Base-by-base conservation (phyloP, 2,329 filamentous ascomycete species). In the Cladophialophora chaetospira region DNA sequence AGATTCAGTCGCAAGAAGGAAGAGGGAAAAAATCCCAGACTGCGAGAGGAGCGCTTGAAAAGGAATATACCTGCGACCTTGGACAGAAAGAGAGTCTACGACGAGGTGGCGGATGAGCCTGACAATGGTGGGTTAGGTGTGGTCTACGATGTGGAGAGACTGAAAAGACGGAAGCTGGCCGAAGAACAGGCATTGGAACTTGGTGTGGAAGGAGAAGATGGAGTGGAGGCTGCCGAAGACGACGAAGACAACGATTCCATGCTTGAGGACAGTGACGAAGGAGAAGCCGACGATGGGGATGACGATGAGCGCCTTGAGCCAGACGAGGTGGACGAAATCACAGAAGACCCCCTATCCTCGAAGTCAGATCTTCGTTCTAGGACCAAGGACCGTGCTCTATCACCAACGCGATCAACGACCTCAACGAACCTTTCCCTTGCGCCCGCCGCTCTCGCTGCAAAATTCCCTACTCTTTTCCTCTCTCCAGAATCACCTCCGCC, bases 61-160 rank as follows among this genome's bases (percentile, higher is more conserved):
- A 84, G 82, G 64, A 96, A 96, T 75, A 82, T 91, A 40, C 88
- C 94, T 0, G 73, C 84, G 53, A 96, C 91, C 0, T 81, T 96
- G 56, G 92, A 97, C 67, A 84, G 86, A 67, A 96, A 96, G 78
- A 85, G 94, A 71, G 85, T 90, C 28, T 97, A 91, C 90, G 92
- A 97, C 67, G 86, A 92, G 50, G 82, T 83, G 47, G 86, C 86
- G 45, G 74, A 74, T 50, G 77, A 78, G 57, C 72, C 72, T 13
- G 75, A 77, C 35, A 74, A 77, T 53, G 67, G 66, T 45, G 70
- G 74, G 21, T 66, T 80, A 42, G 78, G 76, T 31, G 49, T 75
- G 60, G 77, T 72, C 49, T 74, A 79, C 38, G 76, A 79, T 63
- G 73, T 78, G 33, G 76, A 77, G 66, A 71, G 75, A 48, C 71